Conservation (phyloP, 1,284 basidiomycete genomes). For the Cutaneotrichosporon spelunceum region DNA sequence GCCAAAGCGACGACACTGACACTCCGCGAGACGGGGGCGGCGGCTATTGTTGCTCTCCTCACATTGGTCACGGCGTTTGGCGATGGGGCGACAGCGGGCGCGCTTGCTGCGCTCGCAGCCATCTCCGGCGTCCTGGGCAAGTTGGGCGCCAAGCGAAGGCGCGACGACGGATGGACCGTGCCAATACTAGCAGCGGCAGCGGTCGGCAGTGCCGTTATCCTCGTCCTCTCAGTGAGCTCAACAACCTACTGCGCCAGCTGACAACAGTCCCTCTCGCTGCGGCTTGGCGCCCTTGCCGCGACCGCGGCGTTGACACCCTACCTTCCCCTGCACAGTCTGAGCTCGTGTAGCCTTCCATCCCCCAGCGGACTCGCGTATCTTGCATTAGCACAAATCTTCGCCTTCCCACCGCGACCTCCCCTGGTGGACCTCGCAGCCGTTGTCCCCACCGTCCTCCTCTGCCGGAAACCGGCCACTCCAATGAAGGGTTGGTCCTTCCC, state of each 20-base stretch:
- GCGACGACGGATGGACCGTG: neutral
- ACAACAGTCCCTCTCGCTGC: neutral
- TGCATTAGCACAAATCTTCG: constrained; percentile 39
- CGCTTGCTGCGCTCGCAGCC: constrained; percentile 1
- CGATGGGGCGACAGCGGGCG: constrained; percentile 1
- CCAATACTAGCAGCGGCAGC: neutral
- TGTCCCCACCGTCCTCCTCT: constrained; percentile 17
- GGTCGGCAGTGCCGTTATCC: neutral
- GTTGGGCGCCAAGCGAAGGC: neutral
- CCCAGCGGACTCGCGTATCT: constrained; percentile 11
- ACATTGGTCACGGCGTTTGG: neutral
- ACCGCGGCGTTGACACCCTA: constrained; percentile 21
- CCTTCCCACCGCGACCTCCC: constrained; percentile 34
- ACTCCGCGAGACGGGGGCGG: neutral
- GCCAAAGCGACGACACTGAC: neutral
- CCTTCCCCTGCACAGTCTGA: constrained; percentile 25
- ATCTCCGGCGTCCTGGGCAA: neutral
- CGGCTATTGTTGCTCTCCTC: neutral
- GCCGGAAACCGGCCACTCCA: neutral
- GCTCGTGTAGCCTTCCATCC: constrained; percentile 15
- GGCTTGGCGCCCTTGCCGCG: neutral
- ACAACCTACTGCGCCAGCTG: neutral
- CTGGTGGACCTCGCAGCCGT: constrained; percentile 29
- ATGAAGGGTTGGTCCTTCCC: constrained; percentile 6
- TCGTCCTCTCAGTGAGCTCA: neutral